Percentiles rank a stretch among this genome's conserved stretches.
Conservation (phyloP, 371 early-diverging fungal genomes). For the Mucor sp. region DNA sequence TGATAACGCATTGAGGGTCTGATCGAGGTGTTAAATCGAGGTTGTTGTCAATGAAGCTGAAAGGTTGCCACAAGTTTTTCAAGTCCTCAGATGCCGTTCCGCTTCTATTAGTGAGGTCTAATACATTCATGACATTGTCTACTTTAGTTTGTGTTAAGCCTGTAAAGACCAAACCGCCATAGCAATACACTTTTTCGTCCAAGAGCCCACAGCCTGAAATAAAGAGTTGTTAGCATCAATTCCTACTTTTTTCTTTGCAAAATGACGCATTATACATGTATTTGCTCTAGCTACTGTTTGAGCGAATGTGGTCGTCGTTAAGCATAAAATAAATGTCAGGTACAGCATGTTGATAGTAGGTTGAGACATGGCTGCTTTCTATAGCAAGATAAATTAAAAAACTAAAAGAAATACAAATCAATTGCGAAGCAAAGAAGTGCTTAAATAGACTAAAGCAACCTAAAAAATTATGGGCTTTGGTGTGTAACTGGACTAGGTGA, state of each 20-base stretch:
- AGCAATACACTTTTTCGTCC: constrained; percentile 2
- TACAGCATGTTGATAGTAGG: background rate
- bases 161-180: background rate
- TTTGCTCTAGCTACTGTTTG: background rate
- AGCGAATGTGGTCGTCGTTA: background rate
- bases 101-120: background rate
- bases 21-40: background rate
- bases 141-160: background rate
- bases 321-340: background rate
- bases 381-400: background rate
- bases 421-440: background rate
- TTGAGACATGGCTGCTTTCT: background rate
- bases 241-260: background rate
- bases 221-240: background rate
- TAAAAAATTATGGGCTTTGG: background rate
- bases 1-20: background rate
- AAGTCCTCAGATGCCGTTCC: background rate
- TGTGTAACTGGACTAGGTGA: background rate
- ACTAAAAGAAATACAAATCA: background rate
- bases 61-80: background rate
- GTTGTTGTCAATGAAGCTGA: background rate
- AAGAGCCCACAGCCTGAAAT: constrained; percentile 1
- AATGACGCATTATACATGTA: background rate
- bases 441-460: background rate
- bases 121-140: background rate